These are phyloP conservation scores for Termitomyces sp. DNA, from an alignment of 768 basidiomycete species.

Conservation along the genomic window DNA sequence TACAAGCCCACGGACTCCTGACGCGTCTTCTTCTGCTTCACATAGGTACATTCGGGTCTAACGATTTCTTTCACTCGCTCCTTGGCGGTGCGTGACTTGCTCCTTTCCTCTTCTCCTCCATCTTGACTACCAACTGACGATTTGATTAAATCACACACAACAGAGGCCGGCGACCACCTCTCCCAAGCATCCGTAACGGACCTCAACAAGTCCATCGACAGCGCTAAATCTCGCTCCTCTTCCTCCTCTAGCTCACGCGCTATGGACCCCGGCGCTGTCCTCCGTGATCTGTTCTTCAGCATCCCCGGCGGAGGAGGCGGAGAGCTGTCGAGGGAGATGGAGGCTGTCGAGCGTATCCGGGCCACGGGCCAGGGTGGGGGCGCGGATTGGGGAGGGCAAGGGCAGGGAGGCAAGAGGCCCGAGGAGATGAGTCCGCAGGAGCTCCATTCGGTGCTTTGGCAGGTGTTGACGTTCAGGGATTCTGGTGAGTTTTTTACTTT, in stretches of 20 bases:
- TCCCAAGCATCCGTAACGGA: conserved; percentile 81
- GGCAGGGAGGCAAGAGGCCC: conserved; percentile 49
- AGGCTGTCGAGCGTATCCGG: conserved; percentile 66
- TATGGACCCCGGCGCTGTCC: conserved; percentile 33
- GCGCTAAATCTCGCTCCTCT: conserved; percentile 67
- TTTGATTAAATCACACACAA: no score
- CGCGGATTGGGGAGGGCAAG: not conserved
- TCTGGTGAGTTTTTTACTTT: conserved; percentile 39
- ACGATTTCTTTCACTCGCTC: conserved; percentile 76
- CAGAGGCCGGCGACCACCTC: conserved; percentile 12
- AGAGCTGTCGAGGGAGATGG: conserved; percentile 73
- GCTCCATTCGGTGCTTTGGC: conserved; percentile 78
- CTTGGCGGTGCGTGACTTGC: conserved; percentile 46
- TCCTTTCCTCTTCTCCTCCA: not conserved
- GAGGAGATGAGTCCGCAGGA: conserved; percentile 89
- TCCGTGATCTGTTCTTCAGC: conserved; percentile 58
- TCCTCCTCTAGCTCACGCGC: conserved; percentile 28
- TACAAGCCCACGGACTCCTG: not conserved
- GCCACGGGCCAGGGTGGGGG: conserved; percentile 31
- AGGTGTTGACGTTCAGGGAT: conserved; percentile 83
- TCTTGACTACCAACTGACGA: not conserved
- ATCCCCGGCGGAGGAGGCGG: conserved; percentile 59
- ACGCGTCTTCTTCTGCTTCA: not conserved
- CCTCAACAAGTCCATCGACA: conserved; percentile 72
- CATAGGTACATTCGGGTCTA: conserved; percentile 68